Evolutionary conservation across 805 yeast species (phyloP).

Genomic region (Lachancea lanzarotensis): DNA sequence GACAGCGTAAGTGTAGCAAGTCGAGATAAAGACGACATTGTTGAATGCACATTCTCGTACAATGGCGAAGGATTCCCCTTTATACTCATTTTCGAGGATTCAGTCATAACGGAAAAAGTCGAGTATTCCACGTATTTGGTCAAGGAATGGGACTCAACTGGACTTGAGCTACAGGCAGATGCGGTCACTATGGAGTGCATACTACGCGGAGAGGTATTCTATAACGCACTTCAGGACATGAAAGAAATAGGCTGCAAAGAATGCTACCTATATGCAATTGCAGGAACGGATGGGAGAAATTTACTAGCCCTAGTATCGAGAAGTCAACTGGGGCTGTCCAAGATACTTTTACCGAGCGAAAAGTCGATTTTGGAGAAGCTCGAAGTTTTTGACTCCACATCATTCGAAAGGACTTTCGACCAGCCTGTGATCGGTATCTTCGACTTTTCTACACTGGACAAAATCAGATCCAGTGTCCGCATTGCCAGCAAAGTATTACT

Average conservation of each 20-base stretch:
- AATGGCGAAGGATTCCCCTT: conserved; percentile 48
- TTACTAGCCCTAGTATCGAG: conserved; percentile 48
- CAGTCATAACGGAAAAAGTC: conserved; percentile 48
- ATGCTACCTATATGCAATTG: conserved; percentile 40
- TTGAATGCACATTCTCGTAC: conserved; percentile 47
- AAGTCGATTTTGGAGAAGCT: conserved; percentile 57
- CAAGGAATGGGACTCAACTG: conserved; percentile 31
- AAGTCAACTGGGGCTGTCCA: conserved; percentile 69
- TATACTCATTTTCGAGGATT: conserved; percentile 48
- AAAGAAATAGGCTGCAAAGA: conserved; percentile 48
- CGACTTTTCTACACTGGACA: conserved; percentile 43
- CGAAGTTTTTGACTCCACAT: conserved; percentile 31
- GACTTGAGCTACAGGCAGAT: conserved; percentile 39
- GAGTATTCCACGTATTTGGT: conserved; percentile 45
- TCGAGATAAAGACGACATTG: conserved; percentile 27
- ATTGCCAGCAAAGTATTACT: conserved; percentile 49
- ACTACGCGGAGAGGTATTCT: conserved; percentile 46
- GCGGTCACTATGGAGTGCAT: conserved; percentile 45
- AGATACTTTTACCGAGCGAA: conserved; percentile 59
- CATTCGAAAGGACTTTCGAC: conserved; percentile 19
- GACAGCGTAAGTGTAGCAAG: conserved; percentile 45
- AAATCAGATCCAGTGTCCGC: conserved; percentile 42
- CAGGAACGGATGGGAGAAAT: conserved; percentile 24
- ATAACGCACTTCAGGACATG: conserved; percentile 49
- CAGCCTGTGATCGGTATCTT: conserved; percentile 41